Percentiles rank a stretch among this genome's conserved stretches.
Conservation (phyloP, 2,329 filamentous ascomycete species). For the Calonectria fujianensis region DNA sequence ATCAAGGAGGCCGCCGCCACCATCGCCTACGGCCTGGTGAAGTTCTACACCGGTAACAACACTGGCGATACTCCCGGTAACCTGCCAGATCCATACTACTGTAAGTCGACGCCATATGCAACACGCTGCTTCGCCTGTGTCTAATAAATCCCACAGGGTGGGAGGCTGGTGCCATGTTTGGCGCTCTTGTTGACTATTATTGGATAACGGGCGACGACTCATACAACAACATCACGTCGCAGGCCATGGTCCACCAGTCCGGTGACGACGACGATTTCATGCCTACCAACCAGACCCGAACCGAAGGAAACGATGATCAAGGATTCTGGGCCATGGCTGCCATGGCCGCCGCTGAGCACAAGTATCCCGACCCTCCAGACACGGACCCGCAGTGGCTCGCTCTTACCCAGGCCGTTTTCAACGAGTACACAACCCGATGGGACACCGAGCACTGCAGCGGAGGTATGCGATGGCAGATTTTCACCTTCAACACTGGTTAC, state of each 20-base stretch:
- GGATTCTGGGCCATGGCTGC: slow-evolving; percentile 91
- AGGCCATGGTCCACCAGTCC: slow-evolving; percentile 77
- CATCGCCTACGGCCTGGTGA: slow-evolving; percentile 68
- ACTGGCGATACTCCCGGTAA: slow-evolving; percentile 76
- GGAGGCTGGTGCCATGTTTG: slow-evolving; percentile 84
- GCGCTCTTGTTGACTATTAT: slow-evolving; percentile 83
- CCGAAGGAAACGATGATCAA: slow-evolving; percentile 83
- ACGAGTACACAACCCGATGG: slow-evolving; percentile 84
- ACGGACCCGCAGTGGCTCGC: slow-evolving; percentile 83
- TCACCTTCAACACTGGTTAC: slow-evolving; percentile 83
- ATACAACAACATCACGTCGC: slow-evolving; percentile 76
- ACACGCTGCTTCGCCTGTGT: slow-evolving; percentile 18
- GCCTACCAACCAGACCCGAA: slow-evolving; percentile 78
- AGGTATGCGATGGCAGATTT: slow-evolving; percentile 91
- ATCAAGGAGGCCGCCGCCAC: slow-evolving; percentile 69
- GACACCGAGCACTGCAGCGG: slow-evolving; percentile 79
- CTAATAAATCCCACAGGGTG: slow-evolving; percentile 69
- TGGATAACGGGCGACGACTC: slow-evolving; percentile 79
- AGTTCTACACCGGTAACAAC: slow-evolving; percentile 74
- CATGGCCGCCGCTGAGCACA: slow-evolving; percentile 85
- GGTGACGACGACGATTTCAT: slow-evolving; percentile 78
- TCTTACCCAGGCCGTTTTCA: slow-evolving; percentile 86
- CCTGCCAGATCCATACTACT: slow-evolving; percentile 78
- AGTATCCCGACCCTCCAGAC: slow-evolving; percentile 80
- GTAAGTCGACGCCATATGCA: slow-evolving; percentile 66